Percentiles rank a stretch among this genome's conserved stretches.
These are phyloP conservation scores for Paxillus rubicundulus DNA, from an alignment of 768 basidiomycete species.

Conservation along the genomic window DNA sequence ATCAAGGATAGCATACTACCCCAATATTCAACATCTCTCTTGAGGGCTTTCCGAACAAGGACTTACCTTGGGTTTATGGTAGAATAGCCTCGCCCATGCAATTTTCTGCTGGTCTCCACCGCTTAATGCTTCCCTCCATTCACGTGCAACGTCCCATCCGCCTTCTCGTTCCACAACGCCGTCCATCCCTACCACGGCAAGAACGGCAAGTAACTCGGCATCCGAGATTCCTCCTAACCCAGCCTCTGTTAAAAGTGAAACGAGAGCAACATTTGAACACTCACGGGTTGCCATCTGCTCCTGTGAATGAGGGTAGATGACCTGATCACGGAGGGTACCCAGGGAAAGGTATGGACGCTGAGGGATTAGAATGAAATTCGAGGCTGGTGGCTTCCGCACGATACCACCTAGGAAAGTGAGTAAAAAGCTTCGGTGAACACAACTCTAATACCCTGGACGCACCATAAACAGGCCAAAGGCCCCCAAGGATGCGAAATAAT, in stretches of 20 bases:
- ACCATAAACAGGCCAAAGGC: constrained; percentile 85
- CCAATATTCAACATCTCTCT: constrained; percentile 6
- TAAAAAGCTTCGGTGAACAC: neutral
- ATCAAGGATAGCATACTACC: constrained; percentile 91
- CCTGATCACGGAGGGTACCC: constrained; percentile 92
- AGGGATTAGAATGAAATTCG: constrained; percentile 91
- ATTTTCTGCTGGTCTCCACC: constrained; percentile 98
- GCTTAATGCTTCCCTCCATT: constrained; percentile 92
- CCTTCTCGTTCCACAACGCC: constrained; percentile 89
- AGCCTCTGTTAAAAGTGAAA: constrained; percentile 6
- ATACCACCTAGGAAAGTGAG: constrained; percentile 49
- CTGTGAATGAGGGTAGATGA: constrained; percentile 90
- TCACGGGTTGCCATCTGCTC: constrained; percentile 74
- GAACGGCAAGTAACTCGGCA: constrained; percentile 63
- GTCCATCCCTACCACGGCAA: constrained; percentile 81
- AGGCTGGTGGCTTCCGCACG: constrained; percentile 85
- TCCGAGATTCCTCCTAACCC: constrained; percentile 70
- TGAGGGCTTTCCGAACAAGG: neutral
- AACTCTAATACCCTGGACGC: neutral
- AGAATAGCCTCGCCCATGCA: constrained; percentile 95
- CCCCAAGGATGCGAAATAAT: constrained; percentile 93
- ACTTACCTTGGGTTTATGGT: constrained; percentile 85
- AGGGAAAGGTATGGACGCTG: constrained; percentile 94
- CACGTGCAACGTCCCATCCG: constrained; percentile 88
- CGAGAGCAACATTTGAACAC: constrained; percentile 25